Conservation (phyloP, 768 basidiomycete species). For the Lyophyllum shimeji region DNA sequence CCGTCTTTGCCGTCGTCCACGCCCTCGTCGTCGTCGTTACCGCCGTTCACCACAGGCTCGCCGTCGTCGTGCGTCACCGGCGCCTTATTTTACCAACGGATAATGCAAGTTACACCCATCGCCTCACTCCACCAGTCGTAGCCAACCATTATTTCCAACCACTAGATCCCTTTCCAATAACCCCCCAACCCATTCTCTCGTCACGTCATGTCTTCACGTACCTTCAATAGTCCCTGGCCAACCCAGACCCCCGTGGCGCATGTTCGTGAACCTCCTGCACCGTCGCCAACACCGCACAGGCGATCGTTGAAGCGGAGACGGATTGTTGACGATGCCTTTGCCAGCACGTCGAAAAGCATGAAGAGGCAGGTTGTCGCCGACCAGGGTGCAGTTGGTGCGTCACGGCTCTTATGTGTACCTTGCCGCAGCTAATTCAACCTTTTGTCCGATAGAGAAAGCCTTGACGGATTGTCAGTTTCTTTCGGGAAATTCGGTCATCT, state of each 20-base stretch:
- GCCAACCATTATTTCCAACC: slow-evolving; percentile 21
- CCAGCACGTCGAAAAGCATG: slow-evolving; percentile 27
- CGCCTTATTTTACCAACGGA: slow-evolving; percentile 21
- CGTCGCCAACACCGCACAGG: slow-evolving; percentile 14
- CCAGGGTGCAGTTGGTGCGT: slow-evolving; percentile 31
- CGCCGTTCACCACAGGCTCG: slow-evolving; percentile 16
- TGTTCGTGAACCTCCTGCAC: slow-evolving; percentile 1
- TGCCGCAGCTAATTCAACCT: neutral
- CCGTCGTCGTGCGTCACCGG: slow-evolving; percentile 1
- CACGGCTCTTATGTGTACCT: neutral
- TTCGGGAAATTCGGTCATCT: slow-evolving; percentile 70
- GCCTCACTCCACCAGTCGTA: slow-evolving; percentile 22
- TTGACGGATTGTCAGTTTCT: slow-evolving; percentile 46
- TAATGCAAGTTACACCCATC: slow-evolving; percentile 30
- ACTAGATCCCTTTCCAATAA: slow-evolving; percentile 16
- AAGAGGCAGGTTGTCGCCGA: slow-evolving; percentile 40
- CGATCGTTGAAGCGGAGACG: slow-evolving; percentile 33
- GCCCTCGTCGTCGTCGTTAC: slow-evolving; percentile 16
- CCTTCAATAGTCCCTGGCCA: slow-evolving; percentile 43
- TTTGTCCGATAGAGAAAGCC: slow-evolving; percentile 37
- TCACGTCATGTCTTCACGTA: slow-evolving; percentile 34
- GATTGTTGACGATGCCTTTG: slow-evolving; percentile 13
- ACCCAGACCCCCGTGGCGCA: slow-evolving; percentile 33
- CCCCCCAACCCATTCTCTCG: slow-evolving; percentile 22
- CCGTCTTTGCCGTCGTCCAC: slow-evolving; percentile 21